Percentiles rank a stretch among this genome's conserved stretches.
Evolutionary conservation across 306 rosid genomes (phyloP).

Genomic region (Acacia crassicarpa): DNA sequence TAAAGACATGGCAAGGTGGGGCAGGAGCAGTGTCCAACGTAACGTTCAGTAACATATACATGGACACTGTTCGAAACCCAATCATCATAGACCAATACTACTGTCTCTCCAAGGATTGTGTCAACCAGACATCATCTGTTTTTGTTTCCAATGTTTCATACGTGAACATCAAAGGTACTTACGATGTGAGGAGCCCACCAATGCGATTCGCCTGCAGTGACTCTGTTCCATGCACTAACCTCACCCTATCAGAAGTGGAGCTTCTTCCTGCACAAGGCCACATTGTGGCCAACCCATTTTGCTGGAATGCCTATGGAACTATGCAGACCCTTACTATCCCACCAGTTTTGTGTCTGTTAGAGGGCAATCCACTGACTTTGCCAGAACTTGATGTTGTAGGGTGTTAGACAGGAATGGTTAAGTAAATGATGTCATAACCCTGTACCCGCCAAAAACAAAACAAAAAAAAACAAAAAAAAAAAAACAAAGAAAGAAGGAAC

Average conservation of each 20-base stretch:
- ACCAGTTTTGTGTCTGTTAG: conserved; percentile 44
- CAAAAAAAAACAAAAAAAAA: neutral
- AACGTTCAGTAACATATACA: conserved; percentile 36
- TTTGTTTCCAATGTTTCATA: conserved; percentile 39
- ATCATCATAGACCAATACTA: conserved; percentile 66
- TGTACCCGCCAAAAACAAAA: neutral
- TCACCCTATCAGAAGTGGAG: conserved; percentile 44
- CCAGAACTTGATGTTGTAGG: conserved; percentile 10
- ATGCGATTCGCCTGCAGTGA: conserved; percentile 60
- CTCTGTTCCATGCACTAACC: conserved; percentile 54
- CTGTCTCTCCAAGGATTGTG: conserved; percentile 50
- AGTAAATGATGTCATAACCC: neutral
- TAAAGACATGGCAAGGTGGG: conserved; percentile 71
- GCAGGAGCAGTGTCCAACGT: conserved; percentile 45
- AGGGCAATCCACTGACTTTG: conserved; percentile 34
- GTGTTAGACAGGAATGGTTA: neutral
- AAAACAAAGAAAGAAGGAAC: neutral
- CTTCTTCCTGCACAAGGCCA: conserved; percentile 42
- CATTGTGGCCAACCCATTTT: conserved; percentile 33
- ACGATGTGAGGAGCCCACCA: conserved; percentile 51
- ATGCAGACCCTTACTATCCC: conserved; percentile 42
- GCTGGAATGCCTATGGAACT: conserved; percentile 63
- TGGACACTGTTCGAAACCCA: conserved; percentile 53
- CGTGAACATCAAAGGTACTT: conserved; percentile 59
- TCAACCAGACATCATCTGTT: conserved; percentile 61